Conservation (phyloP, 805 yeast species). For the Cyberlindnera japonica region DNA sequence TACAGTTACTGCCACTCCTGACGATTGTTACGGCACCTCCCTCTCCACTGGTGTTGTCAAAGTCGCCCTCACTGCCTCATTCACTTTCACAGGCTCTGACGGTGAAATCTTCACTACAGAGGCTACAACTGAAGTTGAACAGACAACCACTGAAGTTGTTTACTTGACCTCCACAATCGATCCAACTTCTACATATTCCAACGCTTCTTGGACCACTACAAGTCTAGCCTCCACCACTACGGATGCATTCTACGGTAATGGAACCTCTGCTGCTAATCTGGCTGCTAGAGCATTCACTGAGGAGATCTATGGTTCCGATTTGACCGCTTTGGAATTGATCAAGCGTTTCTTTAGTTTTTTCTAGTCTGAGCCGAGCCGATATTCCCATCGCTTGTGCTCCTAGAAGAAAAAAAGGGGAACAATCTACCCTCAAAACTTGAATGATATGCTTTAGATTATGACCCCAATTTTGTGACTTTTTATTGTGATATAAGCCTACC, state of each 20-base stretch:
- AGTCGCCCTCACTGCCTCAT: constrained; percentile 22
- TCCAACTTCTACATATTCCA: constrained; percentile 8
- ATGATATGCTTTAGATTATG: not conserved
- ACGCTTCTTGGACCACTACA: constrained; percentile 8
- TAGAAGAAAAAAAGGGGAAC: not conserved
- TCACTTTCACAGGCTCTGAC: constrained; percentile 26
- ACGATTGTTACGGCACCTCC: constrained; percentile 15
- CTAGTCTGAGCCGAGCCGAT: constrained; percentile 1
- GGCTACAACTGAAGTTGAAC: constrained; percentile 26
- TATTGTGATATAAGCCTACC: too few relatives aligned
- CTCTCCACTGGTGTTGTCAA: constrained; percentile 16
- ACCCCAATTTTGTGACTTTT: too few relatives aligned
- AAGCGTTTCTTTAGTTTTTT: constrained; percentile 18
- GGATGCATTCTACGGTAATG: constrained; percentile 15
- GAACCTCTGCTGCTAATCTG: constrained; percentile 11
- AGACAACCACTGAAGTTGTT: constrained; percentile 21
- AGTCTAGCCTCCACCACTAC: constrained; percentile 14
- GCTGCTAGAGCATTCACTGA: constrained; percentile 13
- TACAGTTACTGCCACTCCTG: constrained; percentile 23
- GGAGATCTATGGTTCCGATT: constrained; percentile 6
- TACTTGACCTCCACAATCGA: constrained; percentile 20
- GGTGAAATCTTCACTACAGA: constrained; percentile 24
- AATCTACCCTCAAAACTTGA: too few relatives aligned
- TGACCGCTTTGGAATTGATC: constrained; percentile 8
- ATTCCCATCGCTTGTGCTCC: not conserved